phyloP scores from a whole-genome alignment of 1,284 basidiomycete species.

The Farysia itapuensis region DNA sequence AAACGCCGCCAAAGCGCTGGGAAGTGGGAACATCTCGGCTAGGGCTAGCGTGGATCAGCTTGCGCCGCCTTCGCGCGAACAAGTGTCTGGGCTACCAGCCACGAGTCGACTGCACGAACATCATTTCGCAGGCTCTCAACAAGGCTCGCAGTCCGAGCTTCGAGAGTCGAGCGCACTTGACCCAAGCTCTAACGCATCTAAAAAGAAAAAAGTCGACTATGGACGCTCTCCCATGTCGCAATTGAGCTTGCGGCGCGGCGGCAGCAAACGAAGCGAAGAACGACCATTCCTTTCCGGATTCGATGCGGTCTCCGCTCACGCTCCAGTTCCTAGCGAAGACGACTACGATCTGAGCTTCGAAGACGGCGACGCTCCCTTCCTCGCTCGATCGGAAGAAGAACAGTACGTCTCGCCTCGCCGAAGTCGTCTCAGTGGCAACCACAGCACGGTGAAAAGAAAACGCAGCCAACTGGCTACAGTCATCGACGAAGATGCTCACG shows the following conservation, averaged over 20 bases:
- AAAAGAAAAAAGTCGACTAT: slow-evolving; percentile 2
- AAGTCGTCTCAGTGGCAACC: slow-evolving; percentile 8
- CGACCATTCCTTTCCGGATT: slow-evolving; percentile 50
- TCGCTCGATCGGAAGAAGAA: slow-evolving; percentile 16
- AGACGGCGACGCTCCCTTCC: slow-evolving; percentile 40
- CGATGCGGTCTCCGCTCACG: slow-evolving; percentile 44
- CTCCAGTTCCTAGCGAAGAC: slow-evolving; percentile 42
- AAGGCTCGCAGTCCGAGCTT: slow-evolving; percentile 6
- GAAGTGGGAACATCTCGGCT: background rate
- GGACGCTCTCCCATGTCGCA: slow-evolving; percentile 1
- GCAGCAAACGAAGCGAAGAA: slow-evolving; percentile 32
- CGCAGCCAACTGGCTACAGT: slow-evolving; percentile 25
- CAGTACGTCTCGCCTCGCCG: slow-evolving; percentile 8
- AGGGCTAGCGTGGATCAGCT: slow-evolving; percentile 14
- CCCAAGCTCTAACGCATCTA: background rate
- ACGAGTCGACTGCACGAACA: slow-evolving; percentile 25
- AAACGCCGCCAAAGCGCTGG: slow-evolving; percentile 31
- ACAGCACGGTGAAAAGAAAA: slow-evolving; percentile 23
- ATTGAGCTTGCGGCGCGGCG: slow-evolving; percentile 15
- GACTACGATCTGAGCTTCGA: slow-evolving; percentile 36
- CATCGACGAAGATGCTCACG: slow-evolving; percentile 11
- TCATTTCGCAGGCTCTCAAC: slow-evolving; percentile 7
- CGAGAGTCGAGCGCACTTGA: background rate
- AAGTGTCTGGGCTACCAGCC: slow-evolving; percentile 17
- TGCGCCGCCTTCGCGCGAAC: slow-evolving; percentile 7